Conservation (phyloP, 345 rosid genomes). For the Euphorbia pulcherrima region DNA sequence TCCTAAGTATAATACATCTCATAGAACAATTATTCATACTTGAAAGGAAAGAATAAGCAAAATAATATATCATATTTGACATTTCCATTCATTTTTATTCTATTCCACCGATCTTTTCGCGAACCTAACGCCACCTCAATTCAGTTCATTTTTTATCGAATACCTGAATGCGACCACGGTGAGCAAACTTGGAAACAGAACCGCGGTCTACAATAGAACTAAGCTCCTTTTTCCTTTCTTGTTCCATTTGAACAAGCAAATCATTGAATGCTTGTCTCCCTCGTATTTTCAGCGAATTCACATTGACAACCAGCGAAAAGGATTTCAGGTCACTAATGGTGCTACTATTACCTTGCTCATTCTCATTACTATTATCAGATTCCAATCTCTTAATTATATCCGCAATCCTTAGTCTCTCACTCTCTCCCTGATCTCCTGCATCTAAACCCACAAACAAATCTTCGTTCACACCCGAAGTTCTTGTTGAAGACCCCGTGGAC, state of each 20-base stretch:
- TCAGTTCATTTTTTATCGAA: too few relatives aligned
- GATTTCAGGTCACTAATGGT: conserved; percentile 19
- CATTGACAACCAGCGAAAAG: conserved; percentile 28
- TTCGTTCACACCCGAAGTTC: conserved; percentile 23
- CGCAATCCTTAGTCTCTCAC: conserved; percentile 52
- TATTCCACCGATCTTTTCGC: too few relatives aligned
- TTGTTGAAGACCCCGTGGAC: conserved; percentile 16
- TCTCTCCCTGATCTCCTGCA: conserved; percentile 38
- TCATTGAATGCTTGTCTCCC: conserved; percentile 80
- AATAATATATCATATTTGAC: too few relatives aligned
- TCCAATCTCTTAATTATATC: conserved; percentile 62
- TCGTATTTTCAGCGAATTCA: conserved; percentile 52
- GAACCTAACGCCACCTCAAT: too few relatives aligned
- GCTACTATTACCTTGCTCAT: conserved; percentile 17
- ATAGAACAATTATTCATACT: too few relatives aligned
- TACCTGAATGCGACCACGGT: conserved; percentile 84
- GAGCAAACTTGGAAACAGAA: conserved; percentile 57
- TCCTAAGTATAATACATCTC: too few relatives aligned
- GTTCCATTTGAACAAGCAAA: conserved; percentile 53
- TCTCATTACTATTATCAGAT: conserved; percentile 11
- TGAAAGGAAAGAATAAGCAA: too few relatives aligned
- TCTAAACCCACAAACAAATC: conserved; percentile 22
- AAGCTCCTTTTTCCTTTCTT: conserved; percentile 55
- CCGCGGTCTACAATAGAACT: conserved; percentile 40
- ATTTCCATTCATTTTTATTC: too few relatives aligned